These are phyloP conservation scores for Myxozyma monticola DNA, from an alignment of 805 yeast genomes.

Conservation along the genomic window DNA sequence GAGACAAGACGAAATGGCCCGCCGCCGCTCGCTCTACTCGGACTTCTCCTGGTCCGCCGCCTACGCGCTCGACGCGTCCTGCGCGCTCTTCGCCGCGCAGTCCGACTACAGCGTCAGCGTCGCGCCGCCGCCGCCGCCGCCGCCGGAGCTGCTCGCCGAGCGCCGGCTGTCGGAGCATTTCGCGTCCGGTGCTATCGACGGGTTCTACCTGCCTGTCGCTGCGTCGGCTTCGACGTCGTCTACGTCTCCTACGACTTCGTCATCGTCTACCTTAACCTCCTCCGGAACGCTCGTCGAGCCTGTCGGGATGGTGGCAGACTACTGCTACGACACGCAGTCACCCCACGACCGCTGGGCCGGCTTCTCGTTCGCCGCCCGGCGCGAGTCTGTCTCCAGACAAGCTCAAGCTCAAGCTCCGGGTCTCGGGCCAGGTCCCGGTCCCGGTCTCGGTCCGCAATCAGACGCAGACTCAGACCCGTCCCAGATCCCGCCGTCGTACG, in stretches of 20 bases:
- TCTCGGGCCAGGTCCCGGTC: neutral
- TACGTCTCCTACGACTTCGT: neutral
- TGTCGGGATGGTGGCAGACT: neutral
- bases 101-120: too few species aligned
- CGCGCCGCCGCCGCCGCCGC: constrained; percentile 5
- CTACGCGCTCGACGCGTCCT: constrained; percentile 3
- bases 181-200: neutral
- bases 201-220: neutral
- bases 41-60: constrained; percentile 28
- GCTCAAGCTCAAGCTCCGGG: neutral
- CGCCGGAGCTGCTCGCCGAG: constrained; percentile 8
- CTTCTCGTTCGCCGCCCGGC: neutral
- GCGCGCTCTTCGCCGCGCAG: too few species aligned
- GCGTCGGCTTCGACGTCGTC: neutral
- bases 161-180: constrained; percentile 13
- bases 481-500: too few species aligned
- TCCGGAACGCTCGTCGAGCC: neutral
- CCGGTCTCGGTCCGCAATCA: neutral
- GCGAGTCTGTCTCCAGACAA: neutral
- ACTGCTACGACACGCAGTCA: neutral
- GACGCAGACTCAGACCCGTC: neutral
- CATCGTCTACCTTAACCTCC: neutral
- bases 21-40: constrained; percentile 14
- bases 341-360: neutral
- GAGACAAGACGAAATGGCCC: too few species aligned